Base-by-base conservation (phyloP, 768 basidiomycete genomes). In the Pleurotus djamor region DNA sequence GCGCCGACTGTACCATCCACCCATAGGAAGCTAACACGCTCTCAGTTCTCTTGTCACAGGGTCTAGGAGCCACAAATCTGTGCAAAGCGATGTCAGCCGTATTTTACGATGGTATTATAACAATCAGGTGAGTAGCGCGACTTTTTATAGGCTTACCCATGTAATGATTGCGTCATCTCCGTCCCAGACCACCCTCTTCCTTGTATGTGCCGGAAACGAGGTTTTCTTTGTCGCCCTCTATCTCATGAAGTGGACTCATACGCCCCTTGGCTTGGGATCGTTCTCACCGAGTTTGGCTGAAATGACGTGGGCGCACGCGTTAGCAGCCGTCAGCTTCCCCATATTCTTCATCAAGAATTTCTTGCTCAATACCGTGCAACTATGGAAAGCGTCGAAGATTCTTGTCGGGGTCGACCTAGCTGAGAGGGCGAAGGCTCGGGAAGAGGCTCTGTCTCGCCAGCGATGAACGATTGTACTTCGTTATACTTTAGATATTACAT, bases 341-440 rank as follows among this genome's bases (percentile, higher is more conserved):
- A 74, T 97, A 49, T 96, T 87, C 69, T 64, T 84, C 13, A 68
- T 79, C 62, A 99, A 98, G 79, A 97, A 98, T 70, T 56, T 56
- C 21, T 67, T 95, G 59, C 93, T 99, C 79, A 97, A 98, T 71
- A 72, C 91, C 36, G 95, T 99, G 5, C 97, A 99, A 72, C 84
- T 98, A 59, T 98, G 96, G 96, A 99, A 99, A 72, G 96, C 97
- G 32, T 90, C 91, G 37, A 94, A 94, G 74, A 93, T 94, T 58
- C 81, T 97, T 13, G 95, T 97, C 12, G 94, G 95, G 0, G 91
- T 97, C 9, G 95, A 97, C 68, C 76, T 97, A 49, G 92, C 91
- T 47, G 94, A 96, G 73, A 78, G 95, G 64, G 86, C 87, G 41
- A 81, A 82, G 58, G 88, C 83, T 16, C 76, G 87, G 58, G 76